Evolutionary conservation across 2,329 filamentous ascomycete genomes (phyloP), one percentile per base, ranked within the genome.

Genomic region (Blastomyces parvus): DNA sequence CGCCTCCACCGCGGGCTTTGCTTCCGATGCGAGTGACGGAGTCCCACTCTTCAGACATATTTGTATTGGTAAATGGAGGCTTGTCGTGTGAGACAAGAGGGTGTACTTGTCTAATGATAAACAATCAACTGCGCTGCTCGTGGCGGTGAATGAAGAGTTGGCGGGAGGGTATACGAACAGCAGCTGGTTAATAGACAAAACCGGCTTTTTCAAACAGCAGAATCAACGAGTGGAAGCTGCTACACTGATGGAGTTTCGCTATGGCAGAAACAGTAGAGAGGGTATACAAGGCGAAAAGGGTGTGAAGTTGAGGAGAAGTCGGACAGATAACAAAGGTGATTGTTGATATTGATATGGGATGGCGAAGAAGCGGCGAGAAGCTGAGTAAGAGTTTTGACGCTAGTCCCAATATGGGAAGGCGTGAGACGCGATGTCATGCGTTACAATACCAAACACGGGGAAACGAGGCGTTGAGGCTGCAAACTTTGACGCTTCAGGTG

Each of bases 21-120:
- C 86, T 90, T 74, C 94, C 94, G 74, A 99, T 97, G 84, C 94
- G 96, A 80, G 91, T 96, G 70, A 89, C 86, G 70, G 80, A 78
- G 72, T 96, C 89, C 92, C 93, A 97, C 73, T 96, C 91, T 74
- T 88, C 86, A 33, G 52, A 63, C 62, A 42, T 42, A 27, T 40
- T 40, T 62, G 36, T 42, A 27, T 52, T 62, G 48, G 13, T 22
- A 14, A n/a, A 59, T 25, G 40, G 40, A 50, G 42, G 7, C 25
- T 46, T 46, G 38, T 33, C 8, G 9, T 48, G 27, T 27, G 22
- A 58, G 42, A 42, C 2, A 25, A 14, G 17, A 27, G 2, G 55
- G 9, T 42, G 27, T 17, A 11, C 33, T 48, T 19, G 36, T 22
- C 44, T 44, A 36, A 30, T 3, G 25, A 19, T 30, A 44, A 30